Evolutionary conservation across 164 flowering plant species (phyloP), one percentile per base, ranked within the genome.

Genomic region (Magnolia officinalis): DNA sequence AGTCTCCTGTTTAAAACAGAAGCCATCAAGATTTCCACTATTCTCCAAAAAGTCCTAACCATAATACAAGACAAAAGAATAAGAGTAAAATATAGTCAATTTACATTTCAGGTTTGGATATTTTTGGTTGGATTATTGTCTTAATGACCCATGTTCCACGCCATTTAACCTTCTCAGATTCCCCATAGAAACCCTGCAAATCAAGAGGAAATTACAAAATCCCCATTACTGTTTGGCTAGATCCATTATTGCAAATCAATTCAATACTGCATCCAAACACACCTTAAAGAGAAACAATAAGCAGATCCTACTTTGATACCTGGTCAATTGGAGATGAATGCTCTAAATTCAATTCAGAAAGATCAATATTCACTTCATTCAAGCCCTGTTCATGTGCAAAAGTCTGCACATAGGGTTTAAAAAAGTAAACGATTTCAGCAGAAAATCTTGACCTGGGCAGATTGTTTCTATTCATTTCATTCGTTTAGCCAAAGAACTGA

Each of bases 111-210:
- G 88, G 86, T 21, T 81, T 61, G 18, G 74, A 31, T 13, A 83
- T 83, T 18, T 79, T 82, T 78, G 85, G 84, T 79, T 76, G 78
- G 26, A 89, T 82, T 24, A 82, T 80, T 64, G 92, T 88, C 76
- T 85, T 88, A 8, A 89, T 85, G 52, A 89, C 90, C 90, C 90
- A 88, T 50, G 88, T 89, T 83, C 92, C 92, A 64, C 86, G 86
- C 89, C 92, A 89, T 77, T 89, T 88, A 63, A 88, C 90, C 81
- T 73, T 88, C 51, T 80, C 79, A 66, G 89, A 89, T 77, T 84
- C 83, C 1, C 92, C 90, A 76, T 76, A 84, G 67, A 29, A 63
- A 18, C 79, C 71, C 79, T 77, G 71, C 1, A 26, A 24, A 65
- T 37, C 6, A 37, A 65, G 26, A n/a, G 24, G 68, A 20, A 65